Base-by-base conservation (phyloP, 345 rosid species). In the Gossypium herbaceum region DNA sequence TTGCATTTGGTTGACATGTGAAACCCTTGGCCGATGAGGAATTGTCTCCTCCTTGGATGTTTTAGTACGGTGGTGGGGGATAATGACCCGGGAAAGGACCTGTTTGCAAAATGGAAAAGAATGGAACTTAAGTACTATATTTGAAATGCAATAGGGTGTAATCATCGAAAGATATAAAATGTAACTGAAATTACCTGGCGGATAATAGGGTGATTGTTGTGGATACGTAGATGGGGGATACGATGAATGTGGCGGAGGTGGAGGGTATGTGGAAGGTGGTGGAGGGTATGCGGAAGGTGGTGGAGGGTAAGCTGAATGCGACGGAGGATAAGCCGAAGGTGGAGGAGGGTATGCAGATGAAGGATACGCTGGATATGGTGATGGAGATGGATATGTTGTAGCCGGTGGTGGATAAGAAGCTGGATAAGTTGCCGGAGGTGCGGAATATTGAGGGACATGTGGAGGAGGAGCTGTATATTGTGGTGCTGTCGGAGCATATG, bases 31-130 rank as follows among this genome's bases (percentile, higher is more conserved):
- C 41, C 41, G 41, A 34, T 1, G 41, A 34, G 41, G 64, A 6
- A 12, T 12, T 20, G 41, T 25, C 41, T 9, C 60, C 25, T 20
- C 22, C 12, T 5, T 0, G 1, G 13, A 7, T 11, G 34, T 24
- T 20, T 24, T 71, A 90, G 83, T 92, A 87, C 0, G 88, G 91
- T 57, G 82, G 92, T 1, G 90, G 89, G 19, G 93, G 89, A 81
- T 85, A 86, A 22, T 54, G 68, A 63, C 97, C 92, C 15, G 84
- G 86, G 64, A 75, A 88, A 69, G 89, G 88, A 81, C 87, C 94
- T 87, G 83, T 61, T 68, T 48, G 52, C 9, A 57, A 57, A 57
- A 3, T 27, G 45, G 64, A 71, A 47, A 39, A 54, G 12, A 74
- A 41, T 12, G 25, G 58, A 67, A 20, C 68, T 41, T 69, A 20